phyloP scores from a whole-genome alignment of 1,139 yeast species.

The Nakaseomyces glabratus region DNA sequence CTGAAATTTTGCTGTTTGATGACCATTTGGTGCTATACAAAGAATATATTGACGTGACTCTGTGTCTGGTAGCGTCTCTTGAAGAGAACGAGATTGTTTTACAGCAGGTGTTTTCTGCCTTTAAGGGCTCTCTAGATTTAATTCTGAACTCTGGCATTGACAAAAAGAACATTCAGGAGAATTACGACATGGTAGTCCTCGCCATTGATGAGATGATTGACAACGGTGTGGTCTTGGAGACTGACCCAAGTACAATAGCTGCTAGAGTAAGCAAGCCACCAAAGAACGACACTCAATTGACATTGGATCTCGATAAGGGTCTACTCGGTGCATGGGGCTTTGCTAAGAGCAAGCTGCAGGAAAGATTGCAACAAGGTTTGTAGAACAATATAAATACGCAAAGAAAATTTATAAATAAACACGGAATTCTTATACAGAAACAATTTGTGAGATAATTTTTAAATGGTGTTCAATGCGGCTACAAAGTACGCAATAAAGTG shows the following conservation, averaged over 20 bases:
- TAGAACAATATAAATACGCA: too few species aligned
- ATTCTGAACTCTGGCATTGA: conserved; percentile 70
- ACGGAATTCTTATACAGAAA: conserved; percentile 7
- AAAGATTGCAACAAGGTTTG: conserved; percentile 66
- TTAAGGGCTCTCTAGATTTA: conserved; percentile 73
- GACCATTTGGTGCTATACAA: conserved; percentile 74
- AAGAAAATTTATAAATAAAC: too few species aligned
- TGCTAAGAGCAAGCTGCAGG: conserved; percentile 80
- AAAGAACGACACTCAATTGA: conserved; percentile 50
- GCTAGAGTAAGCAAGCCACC: conserved; percentile 87
- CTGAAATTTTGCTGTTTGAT: conserved; percentile 74
- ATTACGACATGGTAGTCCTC: conserved; percentile 76
- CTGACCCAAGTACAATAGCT: conserved; percentile 79
- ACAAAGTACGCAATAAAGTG: neutral
- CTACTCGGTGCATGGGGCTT: conserved; percentile 80
- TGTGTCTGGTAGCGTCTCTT: conserved; percentile 62
- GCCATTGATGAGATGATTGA: conserved; percentile 90
- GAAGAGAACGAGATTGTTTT: conserved; percentile 83
- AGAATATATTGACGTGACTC: conserved; percentile 64
- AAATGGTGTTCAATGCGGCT: neutral
- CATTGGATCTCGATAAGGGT: conserved; percentile 83
- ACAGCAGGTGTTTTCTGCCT: conserved; percentile 67
- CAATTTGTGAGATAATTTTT: neutral
- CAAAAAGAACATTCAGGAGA: conserved; percentile 66
- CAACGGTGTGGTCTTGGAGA: conserved; percentile 84